phyloP scores from a whole-genome alignment of 768 basidiomycete genomes.

The Coprinopsis cinerea region DNA sequence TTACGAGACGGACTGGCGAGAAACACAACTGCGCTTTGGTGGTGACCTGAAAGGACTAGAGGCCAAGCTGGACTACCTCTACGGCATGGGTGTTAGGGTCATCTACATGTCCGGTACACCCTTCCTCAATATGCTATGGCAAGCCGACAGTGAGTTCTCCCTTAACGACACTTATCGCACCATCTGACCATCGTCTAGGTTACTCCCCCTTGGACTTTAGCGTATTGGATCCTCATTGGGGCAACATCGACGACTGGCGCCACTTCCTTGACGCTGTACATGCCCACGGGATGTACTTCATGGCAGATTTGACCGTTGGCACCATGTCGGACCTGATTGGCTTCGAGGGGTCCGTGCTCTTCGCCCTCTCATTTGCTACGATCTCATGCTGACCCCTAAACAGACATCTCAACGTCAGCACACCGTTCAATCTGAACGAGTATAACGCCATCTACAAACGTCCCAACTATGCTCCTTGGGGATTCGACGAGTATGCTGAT shows the following conservation, averaged over 20 bases:
- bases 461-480: conserved; percentile 79
- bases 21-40: conserved; percentile 85
- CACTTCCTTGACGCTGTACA: conserved; percentile 72
- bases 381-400: neutral
- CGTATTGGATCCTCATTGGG: conserved; percentile 91
- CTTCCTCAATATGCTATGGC: conserved; percentile 96
- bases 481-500: conserved; percentile 78
- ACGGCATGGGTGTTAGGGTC: conserved; percentile 80
- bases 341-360: conserved; percentile 56
- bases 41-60: conserved; percentile 82
- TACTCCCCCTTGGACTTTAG: conserved; percentile 92
- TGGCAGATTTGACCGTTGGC: conserved; percentile 91
- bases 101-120: conserved; percentile 92
- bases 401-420: conserved; percentile 73
- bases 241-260: conserved; percentile 76
- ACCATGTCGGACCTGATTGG: conserved; percentile 88
- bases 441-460: conserved; percentile 70
- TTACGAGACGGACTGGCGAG: conserved; percentile 81
- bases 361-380: neutral
- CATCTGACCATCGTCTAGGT: conserved; percentile 39
- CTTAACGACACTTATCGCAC: conserved; percentile 5
- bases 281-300: conserved; percentile 80
- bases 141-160: conserved; percentile 77
- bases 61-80: conserved; percentile 75
- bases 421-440: conserved; percentile 75